Evolutionary conservation across 208 protist species (phyloP).

Genomic region (Tritrichomonas foetus): DNA sequence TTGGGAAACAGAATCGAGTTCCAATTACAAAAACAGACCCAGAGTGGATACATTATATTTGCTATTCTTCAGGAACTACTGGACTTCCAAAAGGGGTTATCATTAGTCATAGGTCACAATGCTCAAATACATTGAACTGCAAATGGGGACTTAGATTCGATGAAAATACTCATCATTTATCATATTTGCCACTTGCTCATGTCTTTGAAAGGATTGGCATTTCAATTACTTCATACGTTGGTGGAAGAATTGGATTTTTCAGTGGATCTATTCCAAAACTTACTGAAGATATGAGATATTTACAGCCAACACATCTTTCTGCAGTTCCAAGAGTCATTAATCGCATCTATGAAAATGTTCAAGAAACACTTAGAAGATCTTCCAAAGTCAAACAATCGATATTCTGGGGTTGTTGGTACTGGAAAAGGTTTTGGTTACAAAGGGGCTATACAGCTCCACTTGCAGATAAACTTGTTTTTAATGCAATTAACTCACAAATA

Average conservation of each 20-base stretch:
- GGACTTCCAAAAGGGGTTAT: conserved; percentile 31
- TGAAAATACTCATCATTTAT: conserved; percentile 52
- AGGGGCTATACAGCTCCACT: not conserved
- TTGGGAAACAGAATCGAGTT: not conserved
- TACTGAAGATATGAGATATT: not conserved
- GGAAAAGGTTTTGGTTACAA: not conserved
- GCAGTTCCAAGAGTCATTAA: conserved; percentile 58
- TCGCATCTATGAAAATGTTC: conserved; percentile 63
- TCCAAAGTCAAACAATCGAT: not conserved
- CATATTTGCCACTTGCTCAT: conserved; percentile 71
- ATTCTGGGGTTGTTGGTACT: not conserved
- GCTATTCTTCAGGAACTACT: conserved; percentile 9
- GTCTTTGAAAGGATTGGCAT: conserved; percentile 62
- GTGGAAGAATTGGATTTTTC: not conserved
- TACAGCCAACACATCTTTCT: not conserved
- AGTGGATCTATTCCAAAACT: not conserved
- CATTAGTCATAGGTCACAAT: not conserved
- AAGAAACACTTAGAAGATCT: conserved; percentile 51
- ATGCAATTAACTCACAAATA: not conserved
- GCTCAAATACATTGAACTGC: not conserved
- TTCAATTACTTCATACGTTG: not conserved
- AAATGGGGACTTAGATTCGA: too few species aligned
- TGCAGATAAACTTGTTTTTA: not conserved
- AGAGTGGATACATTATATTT: not conserved
- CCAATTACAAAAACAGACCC: not conserved